Conservation (phyloP, 1,284 basidiomycete genomes). For the Marasmius tenuissimus region DNA sequence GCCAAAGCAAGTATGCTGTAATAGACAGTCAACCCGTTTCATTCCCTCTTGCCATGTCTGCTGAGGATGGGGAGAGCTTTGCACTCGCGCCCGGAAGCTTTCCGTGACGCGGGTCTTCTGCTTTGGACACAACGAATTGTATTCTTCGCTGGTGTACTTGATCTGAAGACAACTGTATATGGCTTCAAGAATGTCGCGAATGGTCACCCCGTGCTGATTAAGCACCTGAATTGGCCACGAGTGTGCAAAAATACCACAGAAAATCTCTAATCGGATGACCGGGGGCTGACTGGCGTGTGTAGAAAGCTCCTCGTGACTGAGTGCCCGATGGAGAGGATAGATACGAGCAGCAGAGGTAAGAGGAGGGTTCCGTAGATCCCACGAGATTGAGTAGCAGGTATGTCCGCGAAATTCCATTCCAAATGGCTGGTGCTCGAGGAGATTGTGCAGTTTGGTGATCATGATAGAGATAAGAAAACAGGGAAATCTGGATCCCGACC, state of each 20-base stretch:
- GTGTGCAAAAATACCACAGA: slow-evolving; percentile 44
- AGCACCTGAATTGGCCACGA: slow-evolving; percentile 37
- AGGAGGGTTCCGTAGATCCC: slow-evolving; percentile 49
- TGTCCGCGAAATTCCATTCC: slow-evolving; percentile 1
- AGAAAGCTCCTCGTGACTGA: slow-evolving; percentile 32
- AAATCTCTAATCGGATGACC: slow-evolving; percentile 34
- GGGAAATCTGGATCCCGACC: neutral
- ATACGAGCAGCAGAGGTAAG: slow-evolving; percentile 21
- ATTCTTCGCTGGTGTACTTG: slow-evolving; percentile 40
- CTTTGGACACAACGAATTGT: slow-evolving; percentile 37
- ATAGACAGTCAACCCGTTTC: slow-evolving; percentile 46
- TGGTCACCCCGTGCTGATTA: slow-evolving; percentile 43
- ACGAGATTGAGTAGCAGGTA: slow-evolving; percentile 32
- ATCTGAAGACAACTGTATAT: slow-evolving; percentile 38
- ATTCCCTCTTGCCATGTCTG: slow-evolving; percentile 38
- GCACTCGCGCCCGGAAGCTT: slow-evolving; percentile 43
- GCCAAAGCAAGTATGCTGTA: slow-evolving; percentile 46
- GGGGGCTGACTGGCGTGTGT: slow-evolving; percentile 44
- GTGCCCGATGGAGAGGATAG: slow-evolving; percentile 7
- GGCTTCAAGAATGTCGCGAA: slow-evolving; percentile 45
- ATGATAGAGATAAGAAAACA: neutral
- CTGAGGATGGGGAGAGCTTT: slow-evolving; percentile 29
- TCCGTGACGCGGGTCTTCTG: slow-evolving; percentile 39
- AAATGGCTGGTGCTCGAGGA: slow-evolving; percentile 15
- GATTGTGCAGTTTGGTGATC: slow-evolving; percentile 5